These are phyloP conservation scores for Aspergillus udagawae DNA, from an alignment of 2,329 filamentous ascomycete species.

Conservation along the genomic window DNA sequence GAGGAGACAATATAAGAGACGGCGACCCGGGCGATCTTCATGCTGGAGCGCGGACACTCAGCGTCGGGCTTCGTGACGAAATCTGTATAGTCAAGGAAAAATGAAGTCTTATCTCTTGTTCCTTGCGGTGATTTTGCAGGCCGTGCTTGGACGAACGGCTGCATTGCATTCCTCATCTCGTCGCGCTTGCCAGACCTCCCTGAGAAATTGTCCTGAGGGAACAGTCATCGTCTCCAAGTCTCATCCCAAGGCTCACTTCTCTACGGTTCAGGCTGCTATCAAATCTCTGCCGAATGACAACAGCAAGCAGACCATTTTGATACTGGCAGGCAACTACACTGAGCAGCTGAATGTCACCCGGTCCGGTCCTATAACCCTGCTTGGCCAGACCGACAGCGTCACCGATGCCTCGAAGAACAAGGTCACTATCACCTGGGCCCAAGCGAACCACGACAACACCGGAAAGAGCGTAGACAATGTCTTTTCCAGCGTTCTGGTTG, in stretches of 20 bases:
- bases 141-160: slow-evolving; percentile 3
- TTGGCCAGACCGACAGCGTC: slow-evolving; percentile 53
- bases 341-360: slow-evolving; percentile 66
- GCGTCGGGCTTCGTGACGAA: not conserved
- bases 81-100: not conserved
- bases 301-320: slow-evolving; percentile 52
- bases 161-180: slow-evolving; percentile 10
- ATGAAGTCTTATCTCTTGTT: not conserved
- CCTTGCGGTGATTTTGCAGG: not conserved
- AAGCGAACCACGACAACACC: slow-evolving; percentile 48
- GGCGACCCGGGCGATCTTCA: not conserved
- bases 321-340: slow-evolving; percentile 57
- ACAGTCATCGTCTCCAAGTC: slow-evolving; percentile 26
- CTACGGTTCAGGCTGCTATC: slow-evolving; percentile 47
- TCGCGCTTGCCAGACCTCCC: slow-evolving; percentile 22
- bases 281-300: slow-evolving; percentile 45
- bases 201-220: slow-evolving; percentile 22
- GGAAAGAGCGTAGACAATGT: slow-evolving; percentile 52
- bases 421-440: slow-evolving; percentile 57
- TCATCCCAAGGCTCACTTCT: slow-evolving; percentile 21
- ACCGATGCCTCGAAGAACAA: slow-evolving; percentile 46
- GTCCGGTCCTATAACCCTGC: slow-evolving; percentile 55
- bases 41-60: not conserved
- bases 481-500: slow-evolving; percentile 58
- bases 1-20: slow-evolving; percentile 2